phyloP scores from a whole-genome alignment of 164 flowering plant species.

The Santalum album region DNA sequence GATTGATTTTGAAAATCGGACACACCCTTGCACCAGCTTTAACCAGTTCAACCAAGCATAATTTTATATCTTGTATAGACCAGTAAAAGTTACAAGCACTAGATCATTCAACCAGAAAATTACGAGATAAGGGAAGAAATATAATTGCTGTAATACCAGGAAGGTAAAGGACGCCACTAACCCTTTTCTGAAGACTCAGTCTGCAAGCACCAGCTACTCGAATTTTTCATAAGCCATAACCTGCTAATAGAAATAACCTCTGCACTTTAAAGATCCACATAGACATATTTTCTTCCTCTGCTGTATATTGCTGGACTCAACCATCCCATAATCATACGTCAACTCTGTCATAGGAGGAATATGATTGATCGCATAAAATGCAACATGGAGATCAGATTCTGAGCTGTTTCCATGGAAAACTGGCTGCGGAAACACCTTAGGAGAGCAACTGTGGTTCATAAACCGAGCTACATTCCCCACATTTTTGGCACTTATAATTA shows the following conservation, averaged over 20 bases:
- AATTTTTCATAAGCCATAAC: background rate
- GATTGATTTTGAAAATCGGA: no score
- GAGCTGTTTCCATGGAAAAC: conserved; percentile 6
- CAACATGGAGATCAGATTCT: conserved; percentile 13
- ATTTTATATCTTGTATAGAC: no score
- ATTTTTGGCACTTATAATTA: conserved; percentile 14
- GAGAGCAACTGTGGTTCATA: conserved; percentile 21
- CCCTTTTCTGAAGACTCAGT: background rate
- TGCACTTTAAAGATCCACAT: conserved; percentile 31
- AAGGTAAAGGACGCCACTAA: background rate
- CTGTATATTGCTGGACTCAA: background rate
- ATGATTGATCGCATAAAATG: conserved; percentile 15
- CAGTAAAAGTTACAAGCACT: no score
- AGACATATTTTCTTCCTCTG: conserved; percentile 21
- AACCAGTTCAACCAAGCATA: no score
- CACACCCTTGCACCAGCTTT: no score
- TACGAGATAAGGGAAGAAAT: no score
- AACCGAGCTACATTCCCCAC: conserved; percentile 22
- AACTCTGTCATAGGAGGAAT: conserved; percentile 27
- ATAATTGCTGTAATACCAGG: no score
- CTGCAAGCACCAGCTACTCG: background rate
- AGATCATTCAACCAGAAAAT: no score
- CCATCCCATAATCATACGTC: conserved; percentile 38
- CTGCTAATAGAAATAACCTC: conserved; percentile 24
- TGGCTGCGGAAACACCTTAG: conserved; percentile 20